Conservation (phyloP, 208 protist species). For the Acanthamoeba royreba region DNA sequence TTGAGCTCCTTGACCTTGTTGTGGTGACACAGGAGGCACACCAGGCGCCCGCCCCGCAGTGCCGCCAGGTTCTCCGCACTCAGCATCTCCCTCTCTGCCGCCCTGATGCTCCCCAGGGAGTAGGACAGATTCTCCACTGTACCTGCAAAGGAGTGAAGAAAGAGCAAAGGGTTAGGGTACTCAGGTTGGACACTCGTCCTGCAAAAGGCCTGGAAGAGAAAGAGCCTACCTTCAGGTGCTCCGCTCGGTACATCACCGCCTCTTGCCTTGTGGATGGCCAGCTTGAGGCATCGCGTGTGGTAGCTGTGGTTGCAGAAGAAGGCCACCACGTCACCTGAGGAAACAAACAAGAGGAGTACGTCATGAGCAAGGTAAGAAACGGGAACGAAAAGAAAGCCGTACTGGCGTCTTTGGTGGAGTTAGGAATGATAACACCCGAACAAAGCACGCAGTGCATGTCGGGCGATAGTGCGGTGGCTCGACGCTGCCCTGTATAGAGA, state of each 20-base stretch:
- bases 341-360: background rate
- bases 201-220: too few species aligned
- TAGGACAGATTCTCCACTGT: background rate
- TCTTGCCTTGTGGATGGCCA: background rate
- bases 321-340: slow-evolving; percentile 9
- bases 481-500: background rate
- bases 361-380: background rate
- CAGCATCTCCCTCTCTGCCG: background rate
- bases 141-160: background rate
- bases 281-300: slow-evolving; percentile 10
- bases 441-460: slow-evolving; percentile 8
- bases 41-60: background rate
- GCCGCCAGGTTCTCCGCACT: background rate
- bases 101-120: background rate
- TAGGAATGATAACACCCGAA: background rate
- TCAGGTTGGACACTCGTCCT: too few species aligned
- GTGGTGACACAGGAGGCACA: background rate
- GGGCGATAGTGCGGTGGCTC: background rate
- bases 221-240: too few species aligned
- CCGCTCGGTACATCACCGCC: background rate
- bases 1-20: background rate
- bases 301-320: slow-evolving; percentile 46
- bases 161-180: too few species aligned
- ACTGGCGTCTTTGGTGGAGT: background rate
- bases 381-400: background rate